Percentiles rank a stretch among this genome's conserved stretches.
These are phyloP conservation scores for Linum trigynum DNA, from an alignment of 345 rosid species.

Conservation along the genomic window DNA sequence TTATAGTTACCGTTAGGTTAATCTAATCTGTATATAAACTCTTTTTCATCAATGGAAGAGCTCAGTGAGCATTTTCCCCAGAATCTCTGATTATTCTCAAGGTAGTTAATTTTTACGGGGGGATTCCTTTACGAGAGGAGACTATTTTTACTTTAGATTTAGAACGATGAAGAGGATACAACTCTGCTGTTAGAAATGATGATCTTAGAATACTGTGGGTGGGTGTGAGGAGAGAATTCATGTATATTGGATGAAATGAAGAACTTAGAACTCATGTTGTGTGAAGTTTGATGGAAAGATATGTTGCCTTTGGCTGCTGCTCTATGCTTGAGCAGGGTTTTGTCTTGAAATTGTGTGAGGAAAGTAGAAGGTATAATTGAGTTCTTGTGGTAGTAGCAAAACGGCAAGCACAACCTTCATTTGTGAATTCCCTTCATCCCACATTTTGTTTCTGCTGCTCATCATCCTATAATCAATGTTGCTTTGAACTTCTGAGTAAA, in stretches of 20 bases:
- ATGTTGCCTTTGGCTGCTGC: neutral
- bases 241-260: neutral
- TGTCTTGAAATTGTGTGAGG: neutral
- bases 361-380: neutral
- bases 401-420: neutral
- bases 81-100: too few relatives aligned
- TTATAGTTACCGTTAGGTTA: too few relatives aligned
- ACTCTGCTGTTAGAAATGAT: too few relatives aligned
- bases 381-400: neutral
- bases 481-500: conserved; percentile 66
- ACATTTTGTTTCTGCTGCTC: conserved; percentile 42
- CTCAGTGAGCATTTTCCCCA: too few relatives aligned
- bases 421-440: neutral
- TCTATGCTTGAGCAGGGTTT: too few relatives aligned
- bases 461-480: conserved; percentile 82
- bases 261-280: neutral
- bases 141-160: too few relatives aligned
- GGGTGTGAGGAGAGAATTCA: too few relatives aligned
- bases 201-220: too few relatives aligned
- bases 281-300: neutral
- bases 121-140: neutral
- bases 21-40: too few relatives aligned
- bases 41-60: too few relatives aligned
- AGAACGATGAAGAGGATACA: too few relatives aligned
- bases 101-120: neutral